These are phyloP conservation scores for Lithocarpus polystachyus DNA, from an alignment of 306 rosid species.

Conservation along the genomic window DNA sequence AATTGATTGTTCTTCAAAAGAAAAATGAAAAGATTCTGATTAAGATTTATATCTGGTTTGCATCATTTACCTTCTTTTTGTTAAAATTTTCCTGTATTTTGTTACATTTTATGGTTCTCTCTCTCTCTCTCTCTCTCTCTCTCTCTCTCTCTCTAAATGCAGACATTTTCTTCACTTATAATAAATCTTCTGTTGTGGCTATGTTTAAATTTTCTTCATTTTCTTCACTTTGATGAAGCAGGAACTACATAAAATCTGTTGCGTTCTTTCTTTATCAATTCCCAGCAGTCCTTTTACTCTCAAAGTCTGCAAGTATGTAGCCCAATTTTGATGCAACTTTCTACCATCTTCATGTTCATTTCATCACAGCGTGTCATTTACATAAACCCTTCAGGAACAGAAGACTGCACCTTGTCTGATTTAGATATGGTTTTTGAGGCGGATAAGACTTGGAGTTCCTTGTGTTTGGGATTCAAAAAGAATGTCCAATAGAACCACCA, in stretches of 20 bases:
- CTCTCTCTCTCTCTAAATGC: background rate
- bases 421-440: background rate
- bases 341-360: background rate
- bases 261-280: constrained; percentile 27
- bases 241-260: constrained; percentile 31
- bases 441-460: background rate
- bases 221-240: constrained; percentile 20
- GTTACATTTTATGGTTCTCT: background rate
- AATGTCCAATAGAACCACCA: background rate
- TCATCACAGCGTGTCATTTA: background rate
- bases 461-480: background rate
- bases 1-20: too few species aligned
- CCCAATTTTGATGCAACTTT: background rate
- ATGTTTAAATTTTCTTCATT: background rate
- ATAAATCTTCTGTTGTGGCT: background rate
- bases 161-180: background rate
- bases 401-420: background rate
- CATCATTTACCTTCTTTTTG: background rate
- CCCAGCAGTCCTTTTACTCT: constrained; percentile 18
- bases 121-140: too few species aligned
- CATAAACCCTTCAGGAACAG: background rate
- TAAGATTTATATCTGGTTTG: background rate
- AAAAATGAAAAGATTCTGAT: too few species aligned
- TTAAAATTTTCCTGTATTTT: background rate
- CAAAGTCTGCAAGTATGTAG: constrained; percentile 23